A percentile compares a stretch with the other conserved stretches of the same genome.
These are phyloP conservation scores for Schizosaccharomyces osmophilus DNA, from an alignment of 805 yeast genomes.

Conservation along the genomic window DNA sequence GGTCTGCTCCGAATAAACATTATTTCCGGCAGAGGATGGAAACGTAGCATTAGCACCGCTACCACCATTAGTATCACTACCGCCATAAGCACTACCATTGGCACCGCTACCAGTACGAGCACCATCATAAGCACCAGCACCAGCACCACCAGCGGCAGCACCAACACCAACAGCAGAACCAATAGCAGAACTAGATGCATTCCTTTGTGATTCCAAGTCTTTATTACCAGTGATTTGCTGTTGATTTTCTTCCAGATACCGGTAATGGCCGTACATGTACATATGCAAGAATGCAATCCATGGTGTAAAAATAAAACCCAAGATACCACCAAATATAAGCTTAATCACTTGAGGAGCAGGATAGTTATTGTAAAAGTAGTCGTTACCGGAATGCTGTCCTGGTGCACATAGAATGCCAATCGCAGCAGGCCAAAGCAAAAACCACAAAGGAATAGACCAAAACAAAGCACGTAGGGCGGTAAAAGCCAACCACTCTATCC, in stretches of 20 bases:
- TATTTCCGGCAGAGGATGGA: too few species aligned
- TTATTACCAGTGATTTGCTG: background rate
- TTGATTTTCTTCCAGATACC: background rate
- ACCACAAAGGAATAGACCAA: background rate
- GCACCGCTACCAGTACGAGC: too few species aligned
- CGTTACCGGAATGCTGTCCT: background rate
- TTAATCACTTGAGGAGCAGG: background rate
- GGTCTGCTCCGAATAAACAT: too few species aligned
- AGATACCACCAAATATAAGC: background rate
- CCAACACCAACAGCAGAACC: background rate
- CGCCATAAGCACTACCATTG: too few species aligned
- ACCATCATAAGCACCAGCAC: too few species aligned
- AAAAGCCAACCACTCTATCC: background rate
- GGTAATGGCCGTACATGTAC: background rate
- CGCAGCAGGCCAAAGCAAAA: slow-evolving; percentile 1
- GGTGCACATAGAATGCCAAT: background rate
- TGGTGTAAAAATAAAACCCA: background rate
- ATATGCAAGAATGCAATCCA: slow-evolving; percentile 1
- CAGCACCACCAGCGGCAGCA: too few species aligned
- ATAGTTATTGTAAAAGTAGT: background rate
- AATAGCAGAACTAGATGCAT: background rate
- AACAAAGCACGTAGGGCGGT: background rate
- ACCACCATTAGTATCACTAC: too few species aligned
- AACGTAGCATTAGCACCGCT: too few species aligned
- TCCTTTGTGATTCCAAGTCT: background rate